Evolutionary conservation across 1,284 basidiomycete species (phyloP).

Genomic region (Meira nashicola): DNA sequence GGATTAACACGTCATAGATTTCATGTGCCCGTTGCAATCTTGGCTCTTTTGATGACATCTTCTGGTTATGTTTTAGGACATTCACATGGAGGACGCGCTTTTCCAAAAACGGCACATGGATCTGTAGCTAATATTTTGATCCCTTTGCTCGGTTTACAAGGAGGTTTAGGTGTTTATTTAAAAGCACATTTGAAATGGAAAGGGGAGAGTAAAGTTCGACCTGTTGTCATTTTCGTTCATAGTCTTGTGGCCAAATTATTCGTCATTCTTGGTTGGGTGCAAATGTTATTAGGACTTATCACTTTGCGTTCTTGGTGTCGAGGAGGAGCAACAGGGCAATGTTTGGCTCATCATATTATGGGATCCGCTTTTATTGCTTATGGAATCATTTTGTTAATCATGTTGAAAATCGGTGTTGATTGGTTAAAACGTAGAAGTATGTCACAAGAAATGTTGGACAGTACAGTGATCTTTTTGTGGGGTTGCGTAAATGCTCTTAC

Average conservation of each 20-base stretch:
- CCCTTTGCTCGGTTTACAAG: conserved; percentile 57
- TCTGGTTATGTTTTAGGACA: conserved; percentile 46
- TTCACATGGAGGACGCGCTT: conserved; percentile 41
- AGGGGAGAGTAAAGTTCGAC: conserved; percentile 67
- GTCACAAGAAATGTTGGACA: conserved; percentile 83
- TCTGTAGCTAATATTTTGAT: conserved; percentile 41
- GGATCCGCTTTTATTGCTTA: conserved; percentile 64
- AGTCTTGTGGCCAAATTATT: conserved; percentile 78
- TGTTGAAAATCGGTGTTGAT: conserved; percentile 73
- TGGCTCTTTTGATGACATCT: conserved; percentile 34
- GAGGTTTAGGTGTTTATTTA: conserved; percentile 76
- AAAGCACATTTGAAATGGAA: conserved; percentile 75
- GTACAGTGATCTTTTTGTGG: conserved; percentile 81
- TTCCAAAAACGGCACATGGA: conserved; percentile 48
- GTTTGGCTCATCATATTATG: conserved; percentile 65
- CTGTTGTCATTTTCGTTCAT: conserved; percentile 69
- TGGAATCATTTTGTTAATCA: conserved; percentile 73
- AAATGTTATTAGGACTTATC: conserved; percentile 43
- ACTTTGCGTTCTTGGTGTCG: conserved; percentile 58
- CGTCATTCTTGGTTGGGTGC: conserved; percentile 70
- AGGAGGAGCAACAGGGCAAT: conserved; percentile 64
- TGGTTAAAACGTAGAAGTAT: conserved; percentile 64
- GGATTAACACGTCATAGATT: conserved; percentile 46
- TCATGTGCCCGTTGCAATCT: conserved; percentile 43
- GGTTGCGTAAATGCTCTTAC: conserved; percentile 83